Evolutionary conservation across 805 yeast species (phyloP), one percentile per base, ranked within the genome.

Genomic region (Geotrichum ghanense): DNA sequence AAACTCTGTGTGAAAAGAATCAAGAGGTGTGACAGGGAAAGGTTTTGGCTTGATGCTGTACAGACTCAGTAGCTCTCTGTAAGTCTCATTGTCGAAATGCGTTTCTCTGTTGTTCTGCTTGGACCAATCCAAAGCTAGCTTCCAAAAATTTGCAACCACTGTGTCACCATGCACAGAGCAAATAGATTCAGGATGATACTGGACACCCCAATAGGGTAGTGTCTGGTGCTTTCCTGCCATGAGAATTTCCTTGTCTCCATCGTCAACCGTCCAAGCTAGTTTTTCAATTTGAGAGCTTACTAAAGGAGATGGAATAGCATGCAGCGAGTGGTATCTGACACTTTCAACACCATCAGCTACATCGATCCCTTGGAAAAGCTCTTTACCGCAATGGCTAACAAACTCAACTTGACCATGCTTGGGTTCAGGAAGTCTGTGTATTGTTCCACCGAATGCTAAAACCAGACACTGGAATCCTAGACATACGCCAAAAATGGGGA

Each of bases 151-250:
- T 7, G 55, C 51, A 3, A 89, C 62, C 45, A 92, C 60, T 9
- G 60, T 56, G 1, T 58, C 70, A 1, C 98, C 98, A 42, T 66
- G 55, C 12, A 71, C 67, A 0, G 97, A 87, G 55, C 95, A 86
- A 35, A 90, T 78, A 1, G 96, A 87, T 58, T 92, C 99, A 0
- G 98, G 98, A 58, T 92, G 99, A 58, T 89, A 94, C 58, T 92
- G 99, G 2, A 92, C 97, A 0, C 95, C 98, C 61, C 71, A 90
- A 67, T 83, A 83, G 0, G 97, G 97, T 19, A 66, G 63, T 0
- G 31, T 17, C 0, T 43, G 53, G 56, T 85, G 89, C 57, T 67
- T 73, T 0, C 74, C 92, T 0, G 95, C 95, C 99, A 92, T 92
- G 24, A 86, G 59, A 3, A 83, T 65, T 7, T 48, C 49, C 14